A percentile compares a stretch with the other conserved stretches of the same genome.
These are phyloP conservation scores for Exutisphaerella laricina DNA, from an alignment of 2,329 filamentous ascomycete species.

Conservation along the genomic window DNA sequence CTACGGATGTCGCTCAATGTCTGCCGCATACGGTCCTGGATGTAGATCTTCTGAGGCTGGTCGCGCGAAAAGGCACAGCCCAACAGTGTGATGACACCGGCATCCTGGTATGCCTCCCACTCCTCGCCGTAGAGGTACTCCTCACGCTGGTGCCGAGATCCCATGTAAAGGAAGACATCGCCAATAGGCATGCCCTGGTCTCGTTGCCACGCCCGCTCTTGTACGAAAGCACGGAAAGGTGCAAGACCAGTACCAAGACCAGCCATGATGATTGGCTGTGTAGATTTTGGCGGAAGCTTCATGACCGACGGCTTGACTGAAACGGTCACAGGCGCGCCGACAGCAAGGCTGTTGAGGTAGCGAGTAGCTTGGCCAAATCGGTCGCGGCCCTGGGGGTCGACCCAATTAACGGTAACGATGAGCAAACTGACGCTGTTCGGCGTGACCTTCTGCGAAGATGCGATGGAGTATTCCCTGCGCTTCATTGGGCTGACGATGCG, in stretches of 20 bases:
- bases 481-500: constrained; percentile 88
- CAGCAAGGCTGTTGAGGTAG: constrained; percentile 71
- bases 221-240: constrained; percentile 98
- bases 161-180: constrained; percentile 89
- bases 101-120: constrained; percentile 96
- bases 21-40: constrained; percentile 96
- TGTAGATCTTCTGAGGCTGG: constrained; percentile 98
- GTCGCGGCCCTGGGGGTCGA: constrained; percentile 77
- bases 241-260: constrained; percentile 96
- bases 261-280: constrained; percentile 95
- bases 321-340: constrained; percentile 76
- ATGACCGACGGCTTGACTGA: constrained; percentile 98
- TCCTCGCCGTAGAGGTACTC: constrained; percentile 99
- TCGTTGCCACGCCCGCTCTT: constrained; percentile 97
- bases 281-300: constrained; percentile 87
- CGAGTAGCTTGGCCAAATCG: constrained; percentile 90
- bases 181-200: constrained; percentile 95
- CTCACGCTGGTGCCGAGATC: constrained; percentile 92
- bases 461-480: constrained; percentile 97
- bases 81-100: constrained; percentile 89
- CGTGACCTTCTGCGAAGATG: constrained; percentile 90
- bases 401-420: constrained; percentile 97
- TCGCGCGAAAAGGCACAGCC: constrained; percentile 94
- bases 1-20: constrained; percentile 74
- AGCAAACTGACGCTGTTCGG: constrained; percentile 86